Conservation (phyloP, 176 grass and related monocot genomes). For the Rhynchospora breviuscula region DNA sequence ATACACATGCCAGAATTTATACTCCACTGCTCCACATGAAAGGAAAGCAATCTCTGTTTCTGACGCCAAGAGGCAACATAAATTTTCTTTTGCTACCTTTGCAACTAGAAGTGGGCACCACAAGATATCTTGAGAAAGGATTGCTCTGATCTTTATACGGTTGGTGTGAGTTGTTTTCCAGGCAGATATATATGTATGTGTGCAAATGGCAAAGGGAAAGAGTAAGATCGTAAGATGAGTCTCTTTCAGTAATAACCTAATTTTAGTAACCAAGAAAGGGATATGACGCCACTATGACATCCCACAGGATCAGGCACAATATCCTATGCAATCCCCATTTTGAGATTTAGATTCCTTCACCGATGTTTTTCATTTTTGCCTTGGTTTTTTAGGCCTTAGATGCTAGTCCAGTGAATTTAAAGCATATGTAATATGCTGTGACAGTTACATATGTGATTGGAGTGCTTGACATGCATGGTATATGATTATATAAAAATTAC, state of each 20-base stretch:
- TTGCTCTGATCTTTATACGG: slow-evolving; percentile 1
- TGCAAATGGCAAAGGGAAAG: neutral
- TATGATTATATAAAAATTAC: no score
- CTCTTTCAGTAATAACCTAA: slow-evolving; percentile 18
- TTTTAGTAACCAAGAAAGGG: slow-evolving; percentile 20
- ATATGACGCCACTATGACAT: slow-evolving; percentile 12
- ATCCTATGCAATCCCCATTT: slow-evolving; percentile 15
- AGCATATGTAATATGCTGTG: no score
- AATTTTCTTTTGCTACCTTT: neutral
- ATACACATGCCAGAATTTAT: no score
- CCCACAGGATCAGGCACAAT: slow-evolving; percentile 17
- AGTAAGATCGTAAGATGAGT: neutral
- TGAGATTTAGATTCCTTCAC: slow-evolving; percentile 11
- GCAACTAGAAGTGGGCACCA: neutral
- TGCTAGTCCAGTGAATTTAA: no score
- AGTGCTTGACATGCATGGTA: no score
- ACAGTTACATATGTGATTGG: no score
- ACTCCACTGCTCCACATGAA: no score
- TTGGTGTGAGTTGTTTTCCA: slow-evolving; percentile 16
- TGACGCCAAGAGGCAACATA: neutral
- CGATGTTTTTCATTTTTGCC: neutral
- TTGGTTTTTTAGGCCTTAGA: neutral
- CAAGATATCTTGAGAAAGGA: neutral
- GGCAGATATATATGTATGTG: slow-evolving; percentile 6
- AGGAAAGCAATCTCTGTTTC: no score